Evolutionary conservation across 768 basidiomycete species (phyloP), one percentile per base, ranked within the genome.

Genomic region (Saitozyma sp.): DNA sequence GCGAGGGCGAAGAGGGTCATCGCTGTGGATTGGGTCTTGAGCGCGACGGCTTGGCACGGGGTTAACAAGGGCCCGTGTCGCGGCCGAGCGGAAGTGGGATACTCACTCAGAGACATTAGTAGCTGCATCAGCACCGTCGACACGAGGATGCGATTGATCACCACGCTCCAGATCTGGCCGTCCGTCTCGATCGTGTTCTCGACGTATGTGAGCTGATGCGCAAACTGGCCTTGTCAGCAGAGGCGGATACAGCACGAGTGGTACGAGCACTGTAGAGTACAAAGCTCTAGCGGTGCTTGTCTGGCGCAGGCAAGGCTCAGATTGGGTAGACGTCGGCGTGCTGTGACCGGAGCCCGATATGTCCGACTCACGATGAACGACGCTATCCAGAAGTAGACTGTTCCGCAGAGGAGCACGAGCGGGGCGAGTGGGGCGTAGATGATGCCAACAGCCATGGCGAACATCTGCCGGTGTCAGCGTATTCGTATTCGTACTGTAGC

Each of bases 391-490:
- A 92, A 89, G 50, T 93, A 90, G 49, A 90, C 78, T 1, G 88
- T 88, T 6, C 87, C 91, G 37, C 88, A 89, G 20, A 92, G 82
- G 8, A 83, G 84, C 11, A 98, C 92, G 37, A 97, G 81, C 1
- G 95, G 95, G 1, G 94, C 93, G 8, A 98, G 82, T 16, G 95
- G 94, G 0, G 94, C 91, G 70, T 97, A 97, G 9, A 95, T 87
- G 38, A 98, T 80, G 0, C 69, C 74, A 0, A 76, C 74, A 29
- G 57, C 66, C 55, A 71, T 59, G 5, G 72, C 71, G 56, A 76
- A 76, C 0, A 71, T 62, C 74, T 75, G 41, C 3, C 42, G 8
- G 38, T 29, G 37, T 52, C 41, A 61, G 48, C 49, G 17, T 8
- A 0, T 38, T 38, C 3, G 17, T 29, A 9, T 11, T 40, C 8